Base-by-base conservation (phyloP, 352 stramenopile species). In the Pythium plurisporium region DNA sequence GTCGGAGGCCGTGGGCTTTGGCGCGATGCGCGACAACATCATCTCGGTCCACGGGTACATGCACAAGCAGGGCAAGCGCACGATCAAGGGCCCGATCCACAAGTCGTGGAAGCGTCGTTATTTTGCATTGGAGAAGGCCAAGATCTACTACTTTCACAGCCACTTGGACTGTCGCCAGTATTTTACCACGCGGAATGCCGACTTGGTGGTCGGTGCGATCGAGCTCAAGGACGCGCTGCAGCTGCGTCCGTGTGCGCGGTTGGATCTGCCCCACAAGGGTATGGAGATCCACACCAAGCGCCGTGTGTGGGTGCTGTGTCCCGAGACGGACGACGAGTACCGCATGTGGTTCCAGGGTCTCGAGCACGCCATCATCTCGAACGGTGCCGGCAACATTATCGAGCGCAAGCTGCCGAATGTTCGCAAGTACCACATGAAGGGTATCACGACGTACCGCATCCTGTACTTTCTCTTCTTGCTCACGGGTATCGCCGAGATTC, bases 371-470 rank as follows among this genome's bases (percentile, higher is more conserved):
- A 94, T 94, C 45, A 95, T 95, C 62, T 83, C 83, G 1, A 93
- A 93, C 71, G 83, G 86, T 27, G 86, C 86, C 7, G 86, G 80
- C 36, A 83, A 95, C 48, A 81, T 83, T 0, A 83, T 94, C 14
- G 81, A 93, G 68, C 41, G 62, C 82, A 8, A 82, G 82, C 94
- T 83, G 45, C 86, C 86, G 37, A 95, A 95, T 70, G 91, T 95
- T 26, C 83, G 86, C 37, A 95, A 94, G 82, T 95, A 94, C 79
- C 90, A 92, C 71, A 95, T 95, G 75, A 91, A 79, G 20, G 86
- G 83, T 31, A 76, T 69, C 22, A 76, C 75, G 30, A 79, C 92
- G 51, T 95, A 93, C 69, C 83, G 94, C 70, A 30, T 95, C 6
- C 73, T 95, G 41, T 95, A 95, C 79, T 89, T 95, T 26, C 40